Evolutionary conservation across 768 basidiomycete genomes (phyloP).

Genomic region (Boletus reticuloceps): DNA sequence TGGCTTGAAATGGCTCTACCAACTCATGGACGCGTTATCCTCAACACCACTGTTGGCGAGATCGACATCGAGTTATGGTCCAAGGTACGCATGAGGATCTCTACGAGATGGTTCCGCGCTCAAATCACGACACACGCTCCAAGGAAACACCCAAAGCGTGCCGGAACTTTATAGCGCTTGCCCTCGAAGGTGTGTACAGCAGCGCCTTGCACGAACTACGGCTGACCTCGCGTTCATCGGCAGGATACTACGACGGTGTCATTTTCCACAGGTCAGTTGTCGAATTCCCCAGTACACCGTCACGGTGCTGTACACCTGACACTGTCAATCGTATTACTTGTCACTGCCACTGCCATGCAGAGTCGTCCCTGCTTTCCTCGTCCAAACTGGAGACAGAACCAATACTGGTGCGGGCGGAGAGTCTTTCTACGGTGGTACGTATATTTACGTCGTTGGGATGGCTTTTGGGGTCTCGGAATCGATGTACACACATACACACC

Average conservation of each 20-base stretch:
- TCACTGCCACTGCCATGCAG: slow-evolving; percentile 30
- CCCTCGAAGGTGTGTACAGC: slow-evolving; percentile 76
- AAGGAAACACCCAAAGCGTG: slow-evolving; percentile 95
- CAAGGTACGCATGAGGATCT: slow-evolving; percentile 51
- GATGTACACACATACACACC: too few species aligned
- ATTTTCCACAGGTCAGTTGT: slow-evolving; percentile 83
- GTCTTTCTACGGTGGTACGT: slow-evolving; percentile 84
- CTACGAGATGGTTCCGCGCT: neutral
- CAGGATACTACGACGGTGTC: slow-evolving; percentile 95
- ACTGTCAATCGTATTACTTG: too few species aligned
- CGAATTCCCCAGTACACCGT: neutral
- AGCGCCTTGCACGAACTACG: neutral
- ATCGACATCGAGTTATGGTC: slow-evolving; percentile 91
- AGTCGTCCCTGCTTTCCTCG: slow-evolving; percentile 88
- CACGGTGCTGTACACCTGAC: too few species aligned
- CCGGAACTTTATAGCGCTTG: slow-evolving; percentile 83
- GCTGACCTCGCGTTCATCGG: slow-evolving; percentile 5
- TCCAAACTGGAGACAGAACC: slow-evolving; percentile 92
- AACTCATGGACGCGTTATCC: slow-evolving; percentile 80
- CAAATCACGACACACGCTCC: neutral
- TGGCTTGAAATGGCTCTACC: slow-evolving; percentile 66
- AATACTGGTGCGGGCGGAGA: slow-evolving; percentile 92
- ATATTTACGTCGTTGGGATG: too few species aligned
- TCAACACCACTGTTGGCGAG: slow-evolving; percentile 88
- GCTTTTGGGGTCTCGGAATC: too few species aligned